A percentile compares a stretch with the other conserved stretches of the same genome.
Conservation (phyloP, 1,284 basidiomycete genomes). For the Trichosporon coremiiforme region DNA sequence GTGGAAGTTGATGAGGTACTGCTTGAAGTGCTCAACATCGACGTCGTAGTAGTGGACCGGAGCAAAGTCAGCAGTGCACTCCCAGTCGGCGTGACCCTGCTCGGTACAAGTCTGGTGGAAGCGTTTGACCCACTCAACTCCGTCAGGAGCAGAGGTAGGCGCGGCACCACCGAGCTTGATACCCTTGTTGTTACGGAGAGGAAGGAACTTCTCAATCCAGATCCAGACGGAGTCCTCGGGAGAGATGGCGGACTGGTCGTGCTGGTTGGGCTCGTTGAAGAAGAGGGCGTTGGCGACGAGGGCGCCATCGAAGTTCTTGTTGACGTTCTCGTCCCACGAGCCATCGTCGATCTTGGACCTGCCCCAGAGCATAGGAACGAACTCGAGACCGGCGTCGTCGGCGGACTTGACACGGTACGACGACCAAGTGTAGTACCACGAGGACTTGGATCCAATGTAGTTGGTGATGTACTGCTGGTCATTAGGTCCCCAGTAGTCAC, state of each 20-base stretch:
- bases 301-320: constrained; percentile 50
- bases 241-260: constrained; percentile 65
- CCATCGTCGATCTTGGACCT: constrained; percentile 48
- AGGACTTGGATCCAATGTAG: constrained; percentile 46
- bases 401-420: constrained; percentile 29
- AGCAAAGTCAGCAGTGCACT: constrained; percentile 47
- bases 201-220: constrained; percentile 65
- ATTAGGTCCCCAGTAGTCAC: constrained; percentile 30
- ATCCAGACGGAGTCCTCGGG: constrained; percentile 59
- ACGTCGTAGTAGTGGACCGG: constrained; percentile 56
- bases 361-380: constrained; percentile 73
- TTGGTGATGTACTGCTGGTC: constrained; percentile 58
- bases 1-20: constrained; percentile 53
- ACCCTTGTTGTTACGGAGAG: constrained; percentile 38
- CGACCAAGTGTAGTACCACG: constrained; percentile 57
- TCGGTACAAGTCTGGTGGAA: constrained; percentile 62
- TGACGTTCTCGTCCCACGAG: constrained; percentile 38
- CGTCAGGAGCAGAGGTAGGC: constrained; percentile 19
- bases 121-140: constrained; percentile 62
- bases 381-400: constrained; percentile 58
- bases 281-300: constrained; percentile 63
- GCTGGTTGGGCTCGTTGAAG: constrained; percentile 67
- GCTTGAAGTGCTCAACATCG: constrained; percentile 43
- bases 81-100: constrained; percentile 34
- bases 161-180: constrained; percentile 57